Evolutionary conservation across 2,329 filamentous ascomycete species (phyloP).

Genomic region (Bipolaris bicolor): DNA sequence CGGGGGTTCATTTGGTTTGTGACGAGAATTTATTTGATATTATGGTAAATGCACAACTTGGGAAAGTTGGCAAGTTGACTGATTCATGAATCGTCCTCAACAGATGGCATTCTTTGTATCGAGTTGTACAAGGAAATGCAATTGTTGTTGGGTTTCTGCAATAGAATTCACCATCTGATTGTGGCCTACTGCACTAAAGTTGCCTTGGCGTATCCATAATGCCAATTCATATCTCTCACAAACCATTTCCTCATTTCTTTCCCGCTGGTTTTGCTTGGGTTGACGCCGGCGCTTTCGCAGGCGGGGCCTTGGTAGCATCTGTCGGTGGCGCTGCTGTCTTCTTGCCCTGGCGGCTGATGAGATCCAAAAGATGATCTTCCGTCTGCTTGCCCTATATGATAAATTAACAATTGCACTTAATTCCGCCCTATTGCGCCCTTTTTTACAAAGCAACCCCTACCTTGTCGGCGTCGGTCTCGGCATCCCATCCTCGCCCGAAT

Average conservation of each 20-base stretch:
- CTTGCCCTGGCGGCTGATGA: conserved; percentile 39
- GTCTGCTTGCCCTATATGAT: conserved; percentile 22
- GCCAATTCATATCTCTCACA: not conserved
- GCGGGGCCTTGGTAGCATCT: conserved; percentile 23
- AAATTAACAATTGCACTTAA: not conserved
- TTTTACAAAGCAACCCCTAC: conserved; percentile 4
- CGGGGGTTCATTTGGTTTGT: too few relatives aligned
- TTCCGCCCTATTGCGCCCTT: not conserved
- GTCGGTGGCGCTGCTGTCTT: conserved; percentile 17
- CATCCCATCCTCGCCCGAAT: conserved; percentile 86
- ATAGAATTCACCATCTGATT: conserved; percentile 6
- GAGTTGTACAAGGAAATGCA: too few relatives aligned
- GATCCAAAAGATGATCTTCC: conserved; percentile 38
- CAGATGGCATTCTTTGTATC: too few relatives aligned
- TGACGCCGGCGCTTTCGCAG: conserved; percentile 19
- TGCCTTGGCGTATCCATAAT: not conserved
- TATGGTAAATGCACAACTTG: too few relatives aligned
- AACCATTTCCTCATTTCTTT: conserved; percentile 11
- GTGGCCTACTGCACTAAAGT: not conserved
- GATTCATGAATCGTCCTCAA: too few relatives aligned
- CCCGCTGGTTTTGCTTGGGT: conserved; percentile 14
- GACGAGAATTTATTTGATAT: too few relatives aligned
- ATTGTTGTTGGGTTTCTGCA: not conserved
- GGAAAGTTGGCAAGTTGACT: too few relatives aligned
- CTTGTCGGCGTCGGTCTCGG: conserved; percentile 19